These are phyloP conservation scores for Encephalitozoon cuniculi DNA, from an alignment of 371 early-diverging fungal species.

Conservation along the genomic window DNA sequence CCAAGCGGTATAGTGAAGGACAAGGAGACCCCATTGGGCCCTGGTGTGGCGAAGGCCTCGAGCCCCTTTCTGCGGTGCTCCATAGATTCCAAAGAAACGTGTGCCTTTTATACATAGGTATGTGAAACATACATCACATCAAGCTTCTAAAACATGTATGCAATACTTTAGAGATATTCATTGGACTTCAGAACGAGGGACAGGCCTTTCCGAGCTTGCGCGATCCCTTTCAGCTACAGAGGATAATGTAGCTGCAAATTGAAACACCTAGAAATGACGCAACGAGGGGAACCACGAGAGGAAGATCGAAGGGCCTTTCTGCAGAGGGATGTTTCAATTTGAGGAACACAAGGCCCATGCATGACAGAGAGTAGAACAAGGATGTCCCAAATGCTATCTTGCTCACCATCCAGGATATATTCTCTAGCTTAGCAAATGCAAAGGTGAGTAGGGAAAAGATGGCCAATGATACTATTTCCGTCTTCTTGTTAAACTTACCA, in stretches of 20 bases:
- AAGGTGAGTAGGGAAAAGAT: neutral
- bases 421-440: neutral
- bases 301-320: neutral
- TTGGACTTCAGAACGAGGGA: neutral
- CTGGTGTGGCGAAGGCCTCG: neutral
- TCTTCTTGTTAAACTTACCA: neutral
- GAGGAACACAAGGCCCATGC: neutral
- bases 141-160: neutral
- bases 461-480: neutral
- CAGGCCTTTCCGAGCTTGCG: neutral
- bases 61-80: neutral
- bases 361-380: conserved; percentile 2
- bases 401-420: neutral
- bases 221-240: neutral
- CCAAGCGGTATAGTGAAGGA: neutral
- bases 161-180: neutral
- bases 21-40: neutral
- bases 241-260: neutral
- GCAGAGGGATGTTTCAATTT: neutral
- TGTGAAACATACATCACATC: conserved; percentile 11
- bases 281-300: neutral
- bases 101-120: neutral
- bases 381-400: conserved; percentile 7
- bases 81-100: neutral
- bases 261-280: neutral